Conservation (phyloP, 495 filamentous ascomycete species). For the Massariosphaeria phaeospora region DNA sequence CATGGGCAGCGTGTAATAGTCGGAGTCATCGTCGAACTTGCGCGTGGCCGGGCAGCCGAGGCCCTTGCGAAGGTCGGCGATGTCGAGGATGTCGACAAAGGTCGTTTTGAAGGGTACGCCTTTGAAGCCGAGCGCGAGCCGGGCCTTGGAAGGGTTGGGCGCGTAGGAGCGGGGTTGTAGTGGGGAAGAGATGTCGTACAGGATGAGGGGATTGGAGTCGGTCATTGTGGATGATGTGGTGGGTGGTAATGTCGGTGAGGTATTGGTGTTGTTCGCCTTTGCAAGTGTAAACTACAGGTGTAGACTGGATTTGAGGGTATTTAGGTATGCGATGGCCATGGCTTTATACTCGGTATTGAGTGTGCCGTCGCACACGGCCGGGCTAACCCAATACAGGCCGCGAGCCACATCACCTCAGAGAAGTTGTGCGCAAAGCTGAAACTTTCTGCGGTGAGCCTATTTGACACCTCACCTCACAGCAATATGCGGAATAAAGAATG, state of each 20-base stretch:
- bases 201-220: conserved; percentile 38
- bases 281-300: too few relatives aligned
- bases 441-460: too few relatives aligned
- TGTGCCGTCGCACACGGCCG: too few relatives aligned
- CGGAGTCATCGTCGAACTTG: conserved; percentile 52
- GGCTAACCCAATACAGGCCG: too few relatives aligned
- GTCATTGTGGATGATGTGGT: conserved; percentile 26
- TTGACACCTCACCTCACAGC: too few relatives aligned
- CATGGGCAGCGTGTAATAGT: conserved; percentile 58
- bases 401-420: too few relatives aligned
- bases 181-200: conserved; percentile 55
- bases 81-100: conserved; percentile 50
- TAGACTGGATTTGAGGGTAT: too few relatives aligned
- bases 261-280: too few relatives aligned
- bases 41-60: conserved; percentile 48
- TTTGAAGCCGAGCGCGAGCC: conserved; percentile 59
- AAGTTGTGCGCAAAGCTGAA: too few relatives aligned
- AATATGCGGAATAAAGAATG: too few relatives aligned
- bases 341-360: too few relatives aligned
- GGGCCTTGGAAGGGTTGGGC: conserved; percentile 59
- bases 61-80: conserved; percentile 44
- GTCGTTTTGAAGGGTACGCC: conserved; percentile 47
- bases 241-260: conserved; percentile 4
- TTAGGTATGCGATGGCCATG: too few relatives aligned
- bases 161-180: conserved; percentile 42